Base-by-base conservation (phyloP, 1,139 yeast species). In the Candida albicans region DNA sequence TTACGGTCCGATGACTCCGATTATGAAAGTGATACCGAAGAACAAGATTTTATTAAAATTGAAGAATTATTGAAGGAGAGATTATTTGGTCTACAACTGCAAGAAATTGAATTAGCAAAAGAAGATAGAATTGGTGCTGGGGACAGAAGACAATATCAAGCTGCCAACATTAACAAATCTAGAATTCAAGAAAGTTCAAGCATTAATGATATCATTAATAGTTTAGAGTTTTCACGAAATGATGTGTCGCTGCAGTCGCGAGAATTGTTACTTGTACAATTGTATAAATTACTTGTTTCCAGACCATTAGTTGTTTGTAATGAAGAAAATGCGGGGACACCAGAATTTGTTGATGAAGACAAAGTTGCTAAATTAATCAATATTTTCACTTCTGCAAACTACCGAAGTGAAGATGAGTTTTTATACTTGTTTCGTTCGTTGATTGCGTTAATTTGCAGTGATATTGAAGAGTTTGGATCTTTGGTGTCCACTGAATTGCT, bases 401-500 rank as follows among this genome's bases (percentile, higher is more conserved):
- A 62, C 51, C 58, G 79, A 39, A 65, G 79, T 4, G 61, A 67
- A 25, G 62, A 65, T 38, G 82, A 77, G 53, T 73, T 73, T 50
- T 58, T 71, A 41, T 62, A 73, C 39, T 61, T 75, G 29, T 66
- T 60, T 52, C 63, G 80, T 48, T 65, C 77, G n/a, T 48, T 69
- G 13, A 62, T 72, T 35, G 73, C 77, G 1, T 64, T 78, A 40
- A 59, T 73, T 24, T 67, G 67, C 18, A 70, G 79, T 45, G 79
- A 78, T 52, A 65, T 76, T 24, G 82, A 79, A 46, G 82, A 78
- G 44, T 75, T 75, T 51, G 75, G 81, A 12, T 65, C 64, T n/a
- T 62, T 73, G 44, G 70, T 70, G 4, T 62, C 75, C 33, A 63
- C 68, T 3, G 75, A 67, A 24, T 62, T 78, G 39, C 56, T 76